Evolutionary conservation across 2,329 filamentous ascomycete species (phyloP), one percentile per base, ranked within the genome.

Genomic region (Penicillium sumatraense): DNA sequence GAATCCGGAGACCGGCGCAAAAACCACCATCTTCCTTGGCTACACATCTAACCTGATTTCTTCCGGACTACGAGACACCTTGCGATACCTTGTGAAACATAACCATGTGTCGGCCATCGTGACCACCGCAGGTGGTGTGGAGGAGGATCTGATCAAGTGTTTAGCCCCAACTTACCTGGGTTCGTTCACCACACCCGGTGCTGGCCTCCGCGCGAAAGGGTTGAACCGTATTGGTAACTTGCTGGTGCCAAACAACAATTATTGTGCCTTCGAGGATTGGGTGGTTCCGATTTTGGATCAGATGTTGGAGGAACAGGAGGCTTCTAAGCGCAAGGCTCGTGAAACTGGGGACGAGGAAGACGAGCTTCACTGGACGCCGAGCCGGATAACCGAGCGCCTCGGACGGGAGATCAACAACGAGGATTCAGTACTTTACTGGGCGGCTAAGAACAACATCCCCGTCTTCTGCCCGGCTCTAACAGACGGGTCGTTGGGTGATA

Each of bases 91-190:
- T 1, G 93, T 96, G 41, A 85, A 98, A 78, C 92, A 99, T 78
- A 88, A 87, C 60, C 93, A 98, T 72, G 87, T 99, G 60, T 95
- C 91, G 1, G 90, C 89, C 63, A 91, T 99, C 68, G 95, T 99
- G 57, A 96, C 95, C 21, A 96, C 95, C 0, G 95, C 95, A 0
- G 95, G 95, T 41, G 95, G 95, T 47, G 86, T 99, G 49, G 95
- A 99, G 75, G 95, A 99, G 73, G 95, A 99, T 75, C 87, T 99
- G 54, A 99, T 99, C 83, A 99, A 99, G 79, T 99, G 95, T 68
- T 86, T 99, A 2, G 95, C 89, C 10, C 88, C 91, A 49, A 99
- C 95, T 0, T 99, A 97, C 75, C 86, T 98, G 70, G 91, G 91
- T 41, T 88, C 90, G 1, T 99, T 98, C 77, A 85, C 83, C 49